Evolutionary conservation across 129 eudicot genomes (phyloP).

Genomic region (Chrysanthemum makinoi): DNA sequence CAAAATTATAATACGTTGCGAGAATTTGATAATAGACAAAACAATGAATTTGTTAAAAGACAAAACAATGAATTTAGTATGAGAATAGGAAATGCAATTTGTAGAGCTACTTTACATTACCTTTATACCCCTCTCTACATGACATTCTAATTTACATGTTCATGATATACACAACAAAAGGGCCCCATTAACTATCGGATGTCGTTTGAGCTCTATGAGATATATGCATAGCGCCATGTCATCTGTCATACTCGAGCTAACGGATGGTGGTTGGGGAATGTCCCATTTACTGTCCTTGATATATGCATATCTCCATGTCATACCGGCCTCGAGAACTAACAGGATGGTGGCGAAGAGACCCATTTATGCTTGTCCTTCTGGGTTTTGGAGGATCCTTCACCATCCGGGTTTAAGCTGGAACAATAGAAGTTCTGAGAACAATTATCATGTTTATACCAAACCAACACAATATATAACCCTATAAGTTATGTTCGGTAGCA

Average conservation of each 20-base stretch:
- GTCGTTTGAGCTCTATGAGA: no score
- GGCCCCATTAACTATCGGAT: no score
- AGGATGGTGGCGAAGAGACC: conserved; percentile 44
- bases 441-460: background rate
- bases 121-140: background rate
- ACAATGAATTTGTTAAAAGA: no score
- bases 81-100: conserved; percentile 1
- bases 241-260: background rate
- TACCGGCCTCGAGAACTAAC: conserved; percentile 46
- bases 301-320: conserved; percentile 19
- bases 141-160: conserved; percentile 12
- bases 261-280: background rate
- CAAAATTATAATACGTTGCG: no score
- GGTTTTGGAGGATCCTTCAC: conserved; percentile 59
- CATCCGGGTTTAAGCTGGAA: conserved; percentile 79
- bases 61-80: background rate
- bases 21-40: no score
- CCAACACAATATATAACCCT: conserved; percentile 17
- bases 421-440: background rate
- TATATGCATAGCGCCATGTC: no score
- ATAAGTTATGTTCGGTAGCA: no score
- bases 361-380: conserved; percentile 49
- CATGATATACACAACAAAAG: background rate
- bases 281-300: conserved; percentile 6
- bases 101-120: background rate